Evolutionary conservation across 139 green algal genomes (phyloP).

Genomic region (Picochlorum sp.): DNA sequence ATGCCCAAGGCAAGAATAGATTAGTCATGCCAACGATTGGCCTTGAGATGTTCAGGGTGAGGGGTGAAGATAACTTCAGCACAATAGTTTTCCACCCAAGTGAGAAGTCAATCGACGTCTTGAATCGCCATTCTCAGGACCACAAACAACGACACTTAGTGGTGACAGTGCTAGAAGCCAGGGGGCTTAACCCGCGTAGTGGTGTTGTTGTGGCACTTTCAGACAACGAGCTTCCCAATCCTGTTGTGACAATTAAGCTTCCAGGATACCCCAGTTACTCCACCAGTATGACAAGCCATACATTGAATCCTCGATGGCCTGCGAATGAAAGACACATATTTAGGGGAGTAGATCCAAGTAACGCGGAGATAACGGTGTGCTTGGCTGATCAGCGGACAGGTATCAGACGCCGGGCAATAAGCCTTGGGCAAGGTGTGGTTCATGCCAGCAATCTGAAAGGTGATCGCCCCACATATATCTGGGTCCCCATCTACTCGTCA

Average conservation of each 20-base stretch:
- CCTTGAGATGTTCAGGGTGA: constrained; percentile 18
- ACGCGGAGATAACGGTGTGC: constrained; percentile 22
- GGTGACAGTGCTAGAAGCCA: constrained; percentile 40
- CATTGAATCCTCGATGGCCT: constrained; percentile 28
- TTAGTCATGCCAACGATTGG: constrained; percentile 7
- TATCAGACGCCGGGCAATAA: neutral
- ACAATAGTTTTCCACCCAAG: constrained; percentile 9
- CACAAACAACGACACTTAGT: constrained; percentile 32
- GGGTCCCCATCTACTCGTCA: constrained; percentile 45
- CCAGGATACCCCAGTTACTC: constrained; percentile 5
- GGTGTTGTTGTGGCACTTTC: constrained; percentile 45
- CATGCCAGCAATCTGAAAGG: constrained; percentile 33
- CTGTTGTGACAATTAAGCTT: constrained; percentile 28
- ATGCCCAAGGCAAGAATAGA: neutral
- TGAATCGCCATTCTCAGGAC: constrained; percentile 31
- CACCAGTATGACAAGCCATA: constrained; percentile 20
- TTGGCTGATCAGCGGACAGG: constrained; percentile 25
- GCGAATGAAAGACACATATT: constrained; percentile 20
- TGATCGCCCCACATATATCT: constrained; percentile 60
- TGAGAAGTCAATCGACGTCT: constrained; percentile 26
- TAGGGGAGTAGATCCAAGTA: constrained; percentile 18
- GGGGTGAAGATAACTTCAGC: neutral
- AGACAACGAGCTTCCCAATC: constrained; percentile 42
- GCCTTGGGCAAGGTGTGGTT: constrained; percentile 28
- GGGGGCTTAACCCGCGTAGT: constrained; percentile 32